These are phyloP conservation scores for Fonsecaea pedrosoi DNA, from an alignment of 2,329 filamentous ascomycete species.

Conservation along the genomic window DNA sequence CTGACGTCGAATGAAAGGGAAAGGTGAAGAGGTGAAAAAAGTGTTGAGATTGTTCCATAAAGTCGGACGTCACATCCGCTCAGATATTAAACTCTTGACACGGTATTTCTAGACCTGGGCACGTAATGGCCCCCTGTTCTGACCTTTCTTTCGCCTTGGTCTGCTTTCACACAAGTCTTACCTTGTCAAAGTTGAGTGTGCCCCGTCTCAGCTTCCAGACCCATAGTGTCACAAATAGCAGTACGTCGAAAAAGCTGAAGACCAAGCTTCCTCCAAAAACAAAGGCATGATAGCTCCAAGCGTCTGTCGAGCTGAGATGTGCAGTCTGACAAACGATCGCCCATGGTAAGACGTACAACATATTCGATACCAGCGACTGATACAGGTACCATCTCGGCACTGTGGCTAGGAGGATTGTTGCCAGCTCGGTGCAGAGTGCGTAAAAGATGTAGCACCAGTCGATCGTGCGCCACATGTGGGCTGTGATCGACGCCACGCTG, in stretches of 20 bases:
- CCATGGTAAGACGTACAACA: conserved; percentile 74
- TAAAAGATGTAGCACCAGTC: conserved; percentile 76
- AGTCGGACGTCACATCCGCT: background rate
- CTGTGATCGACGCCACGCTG: conserved; percentile 65
- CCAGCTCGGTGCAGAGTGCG: conserved; percentile 69
- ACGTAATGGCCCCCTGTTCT: background rate
- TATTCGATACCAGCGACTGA: conserved; percentile 70
- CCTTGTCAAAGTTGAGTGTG: conserved; percentile 23
- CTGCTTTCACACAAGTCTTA: conserved; percentile 14
- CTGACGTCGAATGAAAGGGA: background rate
- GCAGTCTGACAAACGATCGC: conserved; percentile 64
- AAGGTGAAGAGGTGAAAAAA: background rate
- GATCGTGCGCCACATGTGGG: conserved; percentile 69
- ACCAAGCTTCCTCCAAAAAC: conserved; percentile 73
- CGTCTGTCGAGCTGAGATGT: conserved; percentile 58
- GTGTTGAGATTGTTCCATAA: background rate
- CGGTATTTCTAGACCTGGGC: background rate
- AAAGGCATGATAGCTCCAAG: conserved; percentile 71
- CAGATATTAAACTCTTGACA: background rate
- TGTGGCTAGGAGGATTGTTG: conserved; percentile 69
- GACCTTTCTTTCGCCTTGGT: background rate
- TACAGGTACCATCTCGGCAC: conserved; percentile 71
- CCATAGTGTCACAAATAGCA: conserved; percentile 61
- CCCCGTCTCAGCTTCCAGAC: conserved; percentile 58
- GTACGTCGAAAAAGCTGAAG: conserved; percentile 68